Percentiles rank a stretch among this genome's conserved stretches.
These are phyloP conservation scores for Thalia dealbata DNA, from an alignment of 176 grass and related monocot genomes.

Conservation along the genomic window DNA sequence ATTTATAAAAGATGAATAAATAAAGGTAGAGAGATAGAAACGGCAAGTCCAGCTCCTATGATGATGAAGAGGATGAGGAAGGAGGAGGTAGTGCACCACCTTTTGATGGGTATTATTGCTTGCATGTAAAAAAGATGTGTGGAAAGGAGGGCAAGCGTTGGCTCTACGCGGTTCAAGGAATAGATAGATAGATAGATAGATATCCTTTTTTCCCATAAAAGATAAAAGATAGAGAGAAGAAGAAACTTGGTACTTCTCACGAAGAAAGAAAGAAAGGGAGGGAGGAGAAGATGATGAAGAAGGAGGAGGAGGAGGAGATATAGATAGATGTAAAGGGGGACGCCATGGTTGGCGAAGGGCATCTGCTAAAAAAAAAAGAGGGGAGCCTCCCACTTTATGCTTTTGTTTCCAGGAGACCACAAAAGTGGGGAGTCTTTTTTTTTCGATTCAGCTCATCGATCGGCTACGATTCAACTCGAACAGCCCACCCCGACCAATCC, in stretches of 20 bases:
- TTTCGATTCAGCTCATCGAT: too few species aligned
- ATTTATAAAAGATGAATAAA: too few species aligned
- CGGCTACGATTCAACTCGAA: too few species aligned
- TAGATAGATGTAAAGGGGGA: too few species aligned
- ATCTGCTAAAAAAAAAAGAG: not conserved
- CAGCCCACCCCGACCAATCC: too few species aligned
- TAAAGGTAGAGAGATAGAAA: too few species aligned
- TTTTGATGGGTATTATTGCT: not conserved
- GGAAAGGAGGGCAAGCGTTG: constrained; percentile 9
- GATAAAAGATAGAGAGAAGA: too few species aligned
- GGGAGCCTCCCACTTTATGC: not conserved
- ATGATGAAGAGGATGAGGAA: not conserved
- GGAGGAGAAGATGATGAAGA: not conserved
- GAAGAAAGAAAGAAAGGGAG: not conserved
- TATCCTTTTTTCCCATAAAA: too few species aligned
- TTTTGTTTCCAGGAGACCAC: not conserved
- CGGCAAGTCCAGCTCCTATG: not conserved
- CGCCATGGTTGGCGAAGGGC: not conserved
- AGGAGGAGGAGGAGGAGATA: not conserved
- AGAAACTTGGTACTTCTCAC: not conserved
- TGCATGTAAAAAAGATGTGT: not conserved
- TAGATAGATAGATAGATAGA: too few species aligned
- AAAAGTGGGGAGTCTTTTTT: not conserved
- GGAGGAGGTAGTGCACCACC: not conserved
- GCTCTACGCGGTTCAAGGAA: not conserved